phyloP scores from a whole-genome alignment of 2,329 filamentous ascomycete genomes.

The Pseudogymnoascus sp. region DNA sequence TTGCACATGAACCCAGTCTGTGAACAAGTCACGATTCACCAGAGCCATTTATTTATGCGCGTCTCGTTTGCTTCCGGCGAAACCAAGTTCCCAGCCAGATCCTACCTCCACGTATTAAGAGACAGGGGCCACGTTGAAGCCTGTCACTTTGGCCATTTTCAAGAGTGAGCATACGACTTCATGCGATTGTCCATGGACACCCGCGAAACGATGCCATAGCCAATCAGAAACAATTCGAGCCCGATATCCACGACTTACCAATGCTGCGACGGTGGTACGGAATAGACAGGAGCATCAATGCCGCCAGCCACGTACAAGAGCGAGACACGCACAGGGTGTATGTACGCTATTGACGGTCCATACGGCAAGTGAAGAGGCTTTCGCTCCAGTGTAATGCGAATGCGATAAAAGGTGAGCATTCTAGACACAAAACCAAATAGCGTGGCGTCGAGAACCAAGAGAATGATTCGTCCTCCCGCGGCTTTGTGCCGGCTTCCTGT shows the following conservation, averaged over 20 bases:
- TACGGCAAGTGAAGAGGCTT: not conserved
- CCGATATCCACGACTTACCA: not conserved
- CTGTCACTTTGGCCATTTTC: not conserved
- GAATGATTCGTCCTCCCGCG: not conserved
- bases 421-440: not conserved
- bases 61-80: conserved; percentile 5
- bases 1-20: conserved; percentile 3
- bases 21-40: conserved; percentile 6
- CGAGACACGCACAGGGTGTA: not conserved
- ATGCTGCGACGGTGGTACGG: not conserved
- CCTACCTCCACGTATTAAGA: conserved; percentile 1
- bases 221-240: not conserved
- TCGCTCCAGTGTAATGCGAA: not conserved
- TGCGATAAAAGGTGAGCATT: not conserved
- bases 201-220: conserved; percentile 1
- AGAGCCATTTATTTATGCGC: conserved; percentile 4
- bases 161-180: not conserved
- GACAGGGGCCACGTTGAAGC: not conserved
- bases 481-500: not conserved
- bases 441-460: not conserved
- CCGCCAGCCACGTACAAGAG: not conserved
- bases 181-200: not conserved
- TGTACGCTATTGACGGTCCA: not conserved
- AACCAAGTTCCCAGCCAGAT: not conserved
- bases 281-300: not conserved